Evolutionary conservation across 129 eudicot genomes (phyloP), one percentile per base, ranked within the genome.

Genomic region (Flaveria robusta): DNA sequence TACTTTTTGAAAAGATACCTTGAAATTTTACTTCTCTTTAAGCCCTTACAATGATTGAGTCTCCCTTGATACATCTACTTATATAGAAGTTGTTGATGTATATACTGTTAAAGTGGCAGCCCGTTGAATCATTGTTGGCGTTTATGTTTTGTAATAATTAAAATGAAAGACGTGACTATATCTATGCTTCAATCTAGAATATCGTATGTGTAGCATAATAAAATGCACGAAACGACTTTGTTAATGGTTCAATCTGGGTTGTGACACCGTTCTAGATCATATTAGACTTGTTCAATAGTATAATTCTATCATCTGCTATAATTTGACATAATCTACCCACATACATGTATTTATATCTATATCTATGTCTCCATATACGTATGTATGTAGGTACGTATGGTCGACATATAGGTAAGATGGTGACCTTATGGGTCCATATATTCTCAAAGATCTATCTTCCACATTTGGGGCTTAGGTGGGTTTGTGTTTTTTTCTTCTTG

Each of bases 401-500:
- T 63, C 6, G 22, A 13, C 4, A 16, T 63, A n/a, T 63, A 29
- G 3, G 31, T 43, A 43, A 8, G 49, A 8, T 27, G 67, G 19
- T 60, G 67, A 27, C 67, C n/a, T 3, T 58, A 15, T 58, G 67
- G 65, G 67, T 60, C 67, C 67, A 63, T 29, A 63, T 63, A 15
- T 63, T 63, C 43, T 15, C 68, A 14, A 63, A 63, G 13, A 63
- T 63, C 41, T 60, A 63, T 9, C 43, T 63, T 63, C 68, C 42
- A 63, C 45, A 63, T 20, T 31, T 63, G 68, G 65, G 45, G 22
- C 68, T 29, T 29, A 63, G 45, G 68, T 29, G 22, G 68, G 1
- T 63, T 63, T 63, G 68, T 63, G 68, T 63, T 63, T 63, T 62
- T 63, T 63, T 63, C 68, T 63, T 63, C 43, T 63, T 63, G 68